Evolutionary conservation across 2,329 filamentous ascomycete genomes (phyloP), one percentile per base, ranked within the genome.

Genomic region (Pseudogymnoascus sp.): DNA sequence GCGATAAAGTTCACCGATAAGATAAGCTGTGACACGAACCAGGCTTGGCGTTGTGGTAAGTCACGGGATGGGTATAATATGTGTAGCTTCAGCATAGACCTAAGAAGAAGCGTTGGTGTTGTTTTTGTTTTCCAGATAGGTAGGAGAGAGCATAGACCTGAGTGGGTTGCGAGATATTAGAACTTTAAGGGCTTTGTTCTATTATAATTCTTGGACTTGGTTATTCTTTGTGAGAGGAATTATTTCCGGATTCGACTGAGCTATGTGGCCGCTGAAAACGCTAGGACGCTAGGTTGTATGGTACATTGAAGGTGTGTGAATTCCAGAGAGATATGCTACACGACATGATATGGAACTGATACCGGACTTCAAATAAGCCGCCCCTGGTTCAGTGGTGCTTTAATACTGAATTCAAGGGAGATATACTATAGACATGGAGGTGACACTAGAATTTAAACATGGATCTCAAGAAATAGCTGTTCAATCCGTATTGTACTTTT

Each of bases 1-100:
- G 28, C 28, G 50, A 57, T 57, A 57, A 57, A 57, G 50, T 57
- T 57, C 50, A 33, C 50, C 5, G 50, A 57, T 57, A 57, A 57
- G 50, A 57, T 57, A 57, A 57, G 50, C 50, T 8, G n/a, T 33
- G 11, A 35, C 50, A 35, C 50, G 50, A 57, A 33, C 50, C 5
- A 33, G 50, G 28, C 50, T 57, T 57, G 50, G 50, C 50, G 50
- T 31, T 17, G 47, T 31, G 21, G 19, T 23, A 53, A 15, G 47
- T 57, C 28, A 57, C 28, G 28, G 11, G 50, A 57, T 35, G 23
- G 13, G 19, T 15, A n/a, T 15, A 23, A 7, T 47, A 13, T 2
- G 42, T 26, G 21, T 17, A 4, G 23, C 15, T 28, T 50, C 23
- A 26, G 26, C 10, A 8, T 2, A 50, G 44, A 17, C 21, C 13